phyloP scores from a whole-genome alignment of 768 basidiomycete genomes.

The Lactifluus hygrophoroides region DNA sequence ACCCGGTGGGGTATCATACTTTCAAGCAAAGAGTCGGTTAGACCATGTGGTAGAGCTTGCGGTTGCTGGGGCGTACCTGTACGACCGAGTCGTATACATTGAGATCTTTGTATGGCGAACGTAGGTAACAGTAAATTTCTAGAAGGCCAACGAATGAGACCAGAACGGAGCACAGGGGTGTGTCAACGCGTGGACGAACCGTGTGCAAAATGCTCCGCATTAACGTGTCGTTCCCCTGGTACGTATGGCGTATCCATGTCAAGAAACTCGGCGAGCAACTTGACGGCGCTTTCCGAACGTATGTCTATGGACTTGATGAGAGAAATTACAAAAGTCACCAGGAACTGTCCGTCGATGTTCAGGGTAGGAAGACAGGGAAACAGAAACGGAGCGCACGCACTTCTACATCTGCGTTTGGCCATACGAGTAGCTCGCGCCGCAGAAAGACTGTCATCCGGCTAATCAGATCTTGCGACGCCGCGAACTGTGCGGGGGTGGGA shows the following conservation, averaged over 20 bases:
- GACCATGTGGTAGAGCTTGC: background rate
- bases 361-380: background rate
- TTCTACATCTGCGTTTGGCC: slow-evolving; percentile 87
- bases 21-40: slow-evolving; percentile 1
- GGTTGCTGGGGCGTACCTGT: slow-evolving; percentile 45
- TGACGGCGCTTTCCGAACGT: slow-evolving; percentile 80
- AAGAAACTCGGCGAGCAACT: slow-evolving; percentile 78
- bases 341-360: slow-evolving; percentile 45
- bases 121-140: slow-evolving; percentile 86
- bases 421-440: slow-evolving; percentile 78
- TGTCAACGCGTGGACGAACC: slow-evolving; percentile 41
- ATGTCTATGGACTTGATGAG: slow-evolving; percentile 92
- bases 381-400: slow-evolving; percentile 31
- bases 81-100: slow-evolving; percentile 71
- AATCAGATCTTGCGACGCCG: slow-evolving; percentile 65
- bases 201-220: slow-evolving; percentile 92
- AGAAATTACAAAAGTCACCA: slow-evolving; percentile 81
- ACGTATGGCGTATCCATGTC: slow-evolving; percentile 60
- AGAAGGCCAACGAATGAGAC: background rate
- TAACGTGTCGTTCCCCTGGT: slow-evolving; percentile 48
- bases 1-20: slow-evolving; percentile 53
- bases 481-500: slow-evolving; percentile 79
- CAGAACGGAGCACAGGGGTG: background rate
- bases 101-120: slow-evolving; percentile 83
- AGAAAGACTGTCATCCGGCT: slow-evolving; percentile 73